These are phyloP conservation scores for Boletus sp. DNA, from an alignment of 768 basidiomycete genomes.

Conservation along the genomic window DNA sequence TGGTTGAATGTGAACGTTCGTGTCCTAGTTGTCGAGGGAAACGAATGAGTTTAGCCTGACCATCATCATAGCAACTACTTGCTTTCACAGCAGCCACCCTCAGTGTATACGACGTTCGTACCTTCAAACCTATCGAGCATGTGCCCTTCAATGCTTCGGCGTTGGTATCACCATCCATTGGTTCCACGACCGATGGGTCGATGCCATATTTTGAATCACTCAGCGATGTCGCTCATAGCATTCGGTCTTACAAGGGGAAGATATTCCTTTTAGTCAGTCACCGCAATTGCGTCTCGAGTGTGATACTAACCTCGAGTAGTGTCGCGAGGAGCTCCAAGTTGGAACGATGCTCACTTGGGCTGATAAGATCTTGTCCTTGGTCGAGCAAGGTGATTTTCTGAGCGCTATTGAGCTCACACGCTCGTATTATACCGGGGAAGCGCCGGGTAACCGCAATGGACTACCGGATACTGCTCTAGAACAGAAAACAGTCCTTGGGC, in stretches of 20 bases:
- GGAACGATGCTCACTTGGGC: constrained; percentile 94
- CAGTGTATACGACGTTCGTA: constrained; percentile 65
- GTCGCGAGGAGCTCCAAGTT: constrained; percentile 62
- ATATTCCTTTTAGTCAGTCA: constrained; percentile 79
- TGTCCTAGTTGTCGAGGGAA: constrained; percentile 29
- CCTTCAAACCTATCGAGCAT: constrained; percentile 57
- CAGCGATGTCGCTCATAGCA: constrained; percentile 60
- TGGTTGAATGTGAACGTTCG: constrained; percentile 90
- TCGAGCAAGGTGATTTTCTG: constrained; percentile 85
- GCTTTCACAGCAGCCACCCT: constrained; percentile 55
- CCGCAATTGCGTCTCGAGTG: neutral
- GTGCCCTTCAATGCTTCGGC: constrained; percentile 54
- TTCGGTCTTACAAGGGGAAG: constrained; percentile 85
- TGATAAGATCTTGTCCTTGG: constrained; percentile 80
- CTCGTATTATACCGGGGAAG: constrained; percentile 74
- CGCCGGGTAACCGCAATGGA: constrained; percentile 82
- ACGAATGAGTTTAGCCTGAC: neutral
- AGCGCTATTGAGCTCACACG: constrained; percentile 84
- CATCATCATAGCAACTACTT: constrained; percentile 58
- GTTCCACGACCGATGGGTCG: constrained; percentile 44
- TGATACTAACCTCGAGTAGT: constrained; percentile 39
- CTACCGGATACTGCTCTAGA: constrained; percentile 67
- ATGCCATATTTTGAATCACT: constrained; percentile 48
- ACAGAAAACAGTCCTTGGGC: constrained; percentile 63
- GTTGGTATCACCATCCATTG: constrained; percentile 52